Base-by-base conservation (phyloP, 495 filamentous ascomycete species). In the Aspergillus ostianus region DNA sequence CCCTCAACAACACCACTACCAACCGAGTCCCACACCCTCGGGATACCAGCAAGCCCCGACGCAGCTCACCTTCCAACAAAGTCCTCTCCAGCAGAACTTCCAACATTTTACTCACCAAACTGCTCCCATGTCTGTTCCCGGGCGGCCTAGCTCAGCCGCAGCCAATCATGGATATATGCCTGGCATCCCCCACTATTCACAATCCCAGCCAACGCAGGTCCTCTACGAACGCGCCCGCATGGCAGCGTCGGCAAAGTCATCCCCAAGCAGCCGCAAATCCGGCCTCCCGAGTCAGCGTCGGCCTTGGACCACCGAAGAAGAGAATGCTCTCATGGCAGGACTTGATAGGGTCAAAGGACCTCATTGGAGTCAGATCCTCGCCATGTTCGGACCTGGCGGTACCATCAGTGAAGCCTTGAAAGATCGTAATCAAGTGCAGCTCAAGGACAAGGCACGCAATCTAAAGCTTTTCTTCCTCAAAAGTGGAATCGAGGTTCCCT, bases 381-480 rank as follows among this genome's bases (percentile, higher is more conserved):
- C 87, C 13, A 85, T 98, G 67, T 97, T 93, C 66, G 93, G 93
- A 0, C 83, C 85, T 0, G 90, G 90, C 36, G 93, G 93, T 5
- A 88, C 86, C 4, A 84, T 94, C 55, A 93, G 87, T 52, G 88
- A 94, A 61, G 87, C 91, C 6, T 79, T 98, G 41, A 96, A 95
- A 64, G 93, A 97, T 64, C 85, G 93, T 46, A 96, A 93, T 52
- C 93, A 98, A 69, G 93, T 97, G 0, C 93, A 97, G 67, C 79
- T 97, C 15, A 97, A 97, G 68, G 93, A 98, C 67, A 98, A 98
- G 70, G 93, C 93, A 9, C 82, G 93, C 41, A 98, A 98, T 58
- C 71, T 98, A 56, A 98, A 98, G 71, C 82, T 98, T 0, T 96
- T 96, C 76, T 97, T 97, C 72, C 77, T 98, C 53, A 98, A 98